Evolutionary conservation across 1,284 basidiomycete species (phyloP).

Genomic region (Acaromyces ingoldii): DNA sequence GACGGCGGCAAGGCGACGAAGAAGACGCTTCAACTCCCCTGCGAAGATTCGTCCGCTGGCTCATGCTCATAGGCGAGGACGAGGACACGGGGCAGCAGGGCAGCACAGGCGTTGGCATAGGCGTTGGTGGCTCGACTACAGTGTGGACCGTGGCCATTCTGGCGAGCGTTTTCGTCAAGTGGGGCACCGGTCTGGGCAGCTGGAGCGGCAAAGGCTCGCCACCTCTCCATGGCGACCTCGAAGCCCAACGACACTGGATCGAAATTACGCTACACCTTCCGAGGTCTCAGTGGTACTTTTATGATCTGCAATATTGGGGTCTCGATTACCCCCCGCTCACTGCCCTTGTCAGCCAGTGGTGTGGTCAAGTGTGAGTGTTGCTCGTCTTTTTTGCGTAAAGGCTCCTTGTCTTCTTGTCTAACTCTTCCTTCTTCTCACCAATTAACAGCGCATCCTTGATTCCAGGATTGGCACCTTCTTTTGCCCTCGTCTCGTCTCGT

Average conservation of each 20-base stretch:
- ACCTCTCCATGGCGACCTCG: conserved; percentile 85
- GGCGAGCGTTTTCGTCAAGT: conserved; percentile 22
- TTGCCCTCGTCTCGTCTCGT: conserved; percentile 68
- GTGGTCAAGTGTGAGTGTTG: conserved; percentile 10
- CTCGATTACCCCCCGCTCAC: conserved; percentile 77
- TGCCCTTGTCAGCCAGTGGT: conserved; percentile 57
- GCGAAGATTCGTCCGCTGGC: conserved; percentile 29
- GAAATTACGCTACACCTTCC: conserved; percentile 76
- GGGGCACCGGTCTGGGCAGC: conserved; percentile 26
- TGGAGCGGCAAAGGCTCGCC: conserved; percentile 63
- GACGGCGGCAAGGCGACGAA: conserved; percentile 5
- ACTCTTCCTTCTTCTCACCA: neutral
- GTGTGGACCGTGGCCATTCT: conserved; percentile 22
- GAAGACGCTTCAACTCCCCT: conserved; percentile 32
- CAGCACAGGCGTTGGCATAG: too few relatives aligned
- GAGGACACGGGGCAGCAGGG: too few relatives aligned
- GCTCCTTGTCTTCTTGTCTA: neutral
- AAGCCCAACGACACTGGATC: conserved; percentile 93
- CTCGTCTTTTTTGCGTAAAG: too few relatives aligned
- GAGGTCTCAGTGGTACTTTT: conserved; percentile 71
- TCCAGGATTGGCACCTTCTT: conserved; percentile 36
- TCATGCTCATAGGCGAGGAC: too few relatives aligned
- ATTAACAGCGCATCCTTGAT: conserved; percentile 11
- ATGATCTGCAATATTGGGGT: conserved; percentile 84
- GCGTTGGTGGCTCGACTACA: too few relatives aligned